Evolutionary conservation across 1,284 basidiomycete species (phyloP), one percentile per base, ranked within the genome.

Genomic region (Stereum hirsutum): DNA sequence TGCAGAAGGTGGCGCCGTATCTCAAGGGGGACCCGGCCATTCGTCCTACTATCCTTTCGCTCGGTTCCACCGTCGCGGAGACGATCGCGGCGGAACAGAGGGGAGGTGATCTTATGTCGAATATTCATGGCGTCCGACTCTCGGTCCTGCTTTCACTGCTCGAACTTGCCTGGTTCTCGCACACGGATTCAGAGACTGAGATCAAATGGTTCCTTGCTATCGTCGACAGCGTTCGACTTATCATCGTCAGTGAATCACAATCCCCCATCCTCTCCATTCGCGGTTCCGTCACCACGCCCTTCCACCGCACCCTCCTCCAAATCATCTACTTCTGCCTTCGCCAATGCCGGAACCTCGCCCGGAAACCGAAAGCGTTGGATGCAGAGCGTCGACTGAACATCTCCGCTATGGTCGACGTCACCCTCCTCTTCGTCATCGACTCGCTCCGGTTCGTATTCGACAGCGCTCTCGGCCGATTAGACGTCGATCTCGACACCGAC

Each of bases 71-170:
- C 0, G 70, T 89, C 5, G 85, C 85, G 4, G 70, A 69, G 25
- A 72, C 74, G 38, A 74, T 93, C 21, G 76, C 88, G 0, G 60
- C 63, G 14, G 92, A 94, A 61, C 70, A 66, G 36, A 74, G 89
- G 19, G 72, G 69, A 5, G 92, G 91, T 1, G 84, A 92, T 49
- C 83, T 93, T 70, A 89, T 93, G 80, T 73, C 83, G 0, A 76
- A 77, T 1, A 80, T 93, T 23, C 90, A 96, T 54, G 74, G 78
- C 1, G 78, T 84, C 20, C 73, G 90, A 26, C 64, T 96, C 6
- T 74, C 75, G 5, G 67, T 95, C 5, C 65, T 96, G 2, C 70
- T 89, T 12, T 75, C 81, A 1, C 59, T 94, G 40, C 67, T 93
- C 26, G 87, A 95, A 53, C 72, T 85, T 6, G 75, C 71, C 1